These are phyloP conservation scores for Anisodus tanguticus DNA, from an alignment of 257 asterid genomes.

Conservation along the genomic window DNA sequence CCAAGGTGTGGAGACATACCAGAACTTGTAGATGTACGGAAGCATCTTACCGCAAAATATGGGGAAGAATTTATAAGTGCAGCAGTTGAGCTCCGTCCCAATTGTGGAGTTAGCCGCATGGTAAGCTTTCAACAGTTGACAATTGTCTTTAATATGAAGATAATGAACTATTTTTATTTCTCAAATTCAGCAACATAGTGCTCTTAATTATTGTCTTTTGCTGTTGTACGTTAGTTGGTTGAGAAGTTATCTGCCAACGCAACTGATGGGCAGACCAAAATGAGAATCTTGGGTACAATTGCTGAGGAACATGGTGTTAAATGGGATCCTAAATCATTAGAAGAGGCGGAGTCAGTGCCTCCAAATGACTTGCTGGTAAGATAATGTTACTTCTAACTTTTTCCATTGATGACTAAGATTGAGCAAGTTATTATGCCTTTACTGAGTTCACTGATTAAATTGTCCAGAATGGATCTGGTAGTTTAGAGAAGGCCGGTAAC, in stretches of 20 bases:
- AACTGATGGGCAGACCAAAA: slow-evolving; percentile 80
- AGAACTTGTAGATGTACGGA: slow-evolving; percentile 79
- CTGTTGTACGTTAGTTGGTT: slow-evolving; percentile 62
- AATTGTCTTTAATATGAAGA: slow-evolving; percentile 19
- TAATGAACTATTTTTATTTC: slow-evolving; percentile 14
- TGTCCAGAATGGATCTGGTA: slow-evolving; percentile 69
- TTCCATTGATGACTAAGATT: slow-evolving; percentile 22
- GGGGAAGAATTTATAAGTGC: slow-evolving; percentile 84
- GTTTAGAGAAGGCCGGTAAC: slow-evolving; percentile 44
- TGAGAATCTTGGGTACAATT: slow-evolving; percentile 61
- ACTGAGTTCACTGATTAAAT: slow-evolving; percentile 29
- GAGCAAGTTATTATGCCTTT: slow-evolving; percentile 25
- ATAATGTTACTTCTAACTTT: slow-evolving; percentile 34
- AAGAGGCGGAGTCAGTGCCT: slow-evolving; percentile 48
- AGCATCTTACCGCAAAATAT: slow-evolving; percentile 78
- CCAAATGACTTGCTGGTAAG: slow-evolving; percentile 66
- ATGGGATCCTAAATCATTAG: slow-evolving; percentile 76
- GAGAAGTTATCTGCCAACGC: slow-evolving; percentile 88
- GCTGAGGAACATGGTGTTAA: slow-evolving; percentile 81
- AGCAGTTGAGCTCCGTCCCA: slow-evolving; percentile 89
- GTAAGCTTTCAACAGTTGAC: slow-evolving; percentile 47
- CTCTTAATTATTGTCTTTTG: slow-evolving; percentile 34
- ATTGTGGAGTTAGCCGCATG: slow-evolving; percentile 93
- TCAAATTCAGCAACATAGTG: slow-evolving; percentile 24
- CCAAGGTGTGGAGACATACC: slow-evolving; percentile 97